These are phyloP conservation scores for Incumbomyces lentus DNA, from an alignment of 2,329 filamentous ascomycete genomes.

Conservation along the genomic window DNA sequence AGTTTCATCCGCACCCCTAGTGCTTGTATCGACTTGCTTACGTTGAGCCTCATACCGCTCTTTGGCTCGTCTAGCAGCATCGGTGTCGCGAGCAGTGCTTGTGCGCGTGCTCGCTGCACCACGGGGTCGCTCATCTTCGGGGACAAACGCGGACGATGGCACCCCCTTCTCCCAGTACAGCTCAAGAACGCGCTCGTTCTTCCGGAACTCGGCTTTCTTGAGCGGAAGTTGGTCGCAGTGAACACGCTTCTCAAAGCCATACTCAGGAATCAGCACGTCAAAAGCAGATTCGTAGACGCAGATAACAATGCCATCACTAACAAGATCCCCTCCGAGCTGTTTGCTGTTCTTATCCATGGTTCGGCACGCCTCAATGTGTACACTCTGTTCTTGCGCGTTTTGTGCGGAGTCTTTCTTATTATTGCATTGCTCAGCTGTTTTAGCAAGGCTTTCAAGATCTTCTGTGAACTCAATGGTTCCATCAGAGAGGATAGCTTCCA, in stretches of 20 bases:
- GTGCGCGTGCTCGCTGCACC: conserved; percentile 62
- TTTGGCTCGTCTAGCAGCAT: conserved; percentile 69
- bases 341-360: conserved; percentile 87
- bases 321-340: conserved; percentile 78
- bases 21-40: conserved; percentile 88
- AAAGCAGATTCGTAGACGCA: conserved; percentile 98
- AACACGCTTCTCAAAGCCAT: conserved; percentile 97
- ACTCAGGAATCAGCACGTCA: conserved; percentile 94
- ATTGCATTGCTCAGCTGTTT: conserved; percentile 92
- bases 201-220: conserved; percentile 98
- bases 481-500: conserved; percentile 75
- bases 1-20: conserved; percentile 83
- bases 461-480: conserved; percentile 77
- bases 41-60: conserved; percentile 85
- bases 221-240: conserved; percentile 96
- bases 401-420: conserved; percentile 98
- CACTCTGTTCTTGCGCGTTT: conserved; percentile 95
- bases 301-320: conserved; percentile 89
- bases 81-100: conserved; percentile 66
- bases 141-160: conserved; percentile 87
- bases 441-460: conserved; percentile 75
- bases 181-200: conserved; percentile 87
- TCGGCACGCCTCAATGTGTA: conserved; percentile 95
- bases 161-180: conserved; percentile 99
- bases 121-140: conserved; percentile 92